Evolutionary conservation across 345 rosid species (phyloP), one percentile per base, ranked within the genome.

Genomic region (Melastoma malabathricum): DNA sequence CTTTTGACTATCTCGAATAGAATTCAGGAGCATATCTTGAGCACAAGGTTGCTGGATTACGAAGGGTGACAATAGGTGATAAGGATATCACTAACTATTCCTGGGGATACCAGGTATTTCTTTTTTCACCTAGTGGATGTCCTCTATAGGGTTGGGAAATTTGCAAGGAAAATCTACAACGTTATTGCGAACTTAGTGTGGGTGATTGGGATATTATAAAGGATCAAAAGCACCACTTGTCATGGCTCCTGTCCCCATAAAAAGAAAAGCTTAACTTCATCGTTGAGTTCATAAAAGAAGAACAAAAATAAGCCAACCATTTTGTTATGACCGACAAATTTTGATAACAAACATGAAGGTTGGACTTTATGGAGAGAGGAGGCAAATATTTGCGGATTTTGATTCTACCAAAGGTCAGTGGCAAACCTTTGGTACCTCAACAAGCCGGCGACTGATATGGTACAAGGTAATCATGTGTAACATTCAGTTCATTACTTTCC

Each of bases 401-500:
- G 72, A 81, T 47, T 70, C 76, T 41, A 57, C 41, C 16, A 65
- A 60, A 59, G 68, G 77, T 53, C 73, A 48, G 38, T 87, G 94
- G 96, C 66, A 23, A 12, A 59, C 51, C 10, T 74, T 68, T 63
- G 50, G 57, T 34, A 69, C 62, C 55, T 74, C 82, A 23, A 31
- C 70, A 29, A 56, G 34, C 39, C 78, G 59, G 48, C 73, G 63
- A 39, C 76, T 81, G 39, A 83, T 69, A 49, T 87, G 96, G 96
- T 87, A 83, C 67, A 87, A 87, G 94, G 96, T 87, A 76, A 38
- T n/a, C n/a, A n/a, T n/a, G n/a, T n/a, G n/a, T n/a, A n/a, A 52
- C 31, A 2, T 2, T 27, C 31, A 38, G 10, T 16, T 50, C 38
- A n/a, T 46, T 15, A 27, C 10, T 20, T 51, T 0, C 4, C 18